Conservation (phyloP, 495 filamentous ascomycete genomes). For the Neohortaea acidophila region DNA sequence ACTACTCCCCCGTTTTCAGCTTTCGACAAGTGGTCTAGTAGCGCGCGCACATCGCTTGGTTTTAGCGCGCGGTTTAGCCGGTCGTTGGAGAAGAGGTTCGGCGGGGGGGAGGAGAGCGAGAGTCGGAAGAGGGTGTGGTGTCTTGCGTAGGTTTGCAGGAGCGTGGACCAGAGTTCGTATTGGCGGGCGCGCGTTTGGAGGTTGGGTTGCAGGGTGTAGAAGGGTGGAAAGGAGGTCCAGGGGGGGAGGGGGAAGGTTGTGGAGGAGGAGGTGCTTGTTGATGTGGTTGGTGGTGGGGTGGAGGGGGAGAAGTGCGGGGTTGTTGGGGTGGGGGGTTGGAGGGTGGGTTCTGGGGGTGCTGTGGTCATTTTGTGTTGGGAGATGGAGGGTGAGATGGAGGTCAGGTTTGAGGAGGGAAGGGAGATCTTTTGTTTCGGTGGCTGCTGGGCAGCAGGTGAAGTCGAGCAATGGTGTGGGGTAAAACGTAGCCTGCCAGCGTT, state of each 20-base stretch:
- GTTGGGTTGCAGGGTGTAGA: constrained; percentile 72
- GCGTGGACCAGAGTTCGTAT: constrained; percentile 65
- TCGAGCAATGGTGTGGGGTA: too few relatives aligned
- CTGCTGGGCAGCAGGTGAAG: too few relatives aligned
- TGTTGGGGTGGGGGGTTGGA: not conserved
- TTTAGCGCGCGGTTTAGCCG: constrained; percentile 39
- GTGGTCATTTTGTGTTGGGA: constrained; percentile 7
- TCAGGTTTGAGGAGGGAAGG: not conserved
- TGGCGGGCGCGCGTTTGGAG: constrained; percentile 58
- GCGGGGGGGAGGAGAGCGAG: constrained; percentile 30
- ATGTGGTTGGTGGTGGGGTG: constrained; percentile 4
- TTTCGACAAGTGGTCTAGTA: constrained; percentile 58
- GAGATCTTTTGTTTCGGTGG: too few relatives aligned
- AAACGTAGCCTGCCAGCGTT: too few relatives aligned
- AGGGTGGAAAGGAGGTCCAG: constrained; percentile 50
- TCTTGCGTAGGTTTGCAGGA: constrained; percentile 72
- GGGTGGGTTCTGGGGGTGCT: not conserved
- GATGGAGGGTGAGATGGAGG: not conserved
- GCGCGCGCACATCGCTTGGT: constrained; percentile 44
- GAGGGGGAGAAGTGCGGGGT: not conserved
- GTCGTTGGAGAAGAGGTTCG: constrained; percentile 45
- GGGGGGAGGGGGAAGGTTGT: constrained; percentile 21
- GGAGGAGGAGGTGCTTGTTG: not conserved
- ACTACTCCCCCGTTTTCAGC: constrained; percentile 48
- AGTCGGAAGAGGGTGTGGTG: constrained; percentile 59